Conservation (phyloP, 2,329 filamentous ascomycete genomes). For the Arthrobotrys musiformis region DNA sequence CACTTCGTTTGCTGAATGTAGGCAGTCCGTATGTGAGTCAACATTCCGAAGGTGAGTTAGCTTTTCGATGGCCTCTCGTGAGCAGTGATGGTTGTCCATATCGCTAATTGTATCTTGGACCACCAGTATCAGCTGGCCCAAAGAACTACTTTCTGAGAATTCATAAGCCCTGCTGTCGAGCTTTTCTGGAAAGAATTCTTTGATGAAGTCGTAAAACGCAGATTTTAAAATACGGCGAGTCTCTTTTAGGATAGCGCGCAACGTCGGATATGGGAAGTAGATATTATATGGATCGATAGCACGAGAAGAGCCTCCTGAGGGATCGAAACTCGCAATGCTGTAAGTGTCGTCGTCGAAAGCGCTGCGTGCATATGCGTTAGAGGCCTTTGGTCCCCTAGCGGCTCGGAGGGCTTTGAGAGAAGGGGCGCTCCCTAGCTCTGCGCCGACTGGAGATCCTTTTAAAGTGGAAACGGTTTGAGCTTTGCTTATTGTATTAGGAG, state of each 20-base stretch:
- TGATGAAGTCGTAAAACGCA: conserved; percentile 37
- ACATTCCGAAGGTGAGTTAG: neutral
- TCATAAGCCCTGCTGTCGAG: conserved; percentile 6
- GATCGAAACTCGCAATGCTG: conserved; percentile 27
- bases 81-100: neutral
- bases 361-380: neutral
- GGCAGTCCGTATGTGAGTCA: neutral
- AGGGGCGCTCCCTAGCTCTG: neutral
- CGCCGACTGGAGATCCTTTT: neutral
- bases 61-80: neutral
- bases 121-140: conserved; percentile 32
- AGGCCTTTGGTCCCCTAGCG: neutral
- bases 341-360: conserved; percentile 3
- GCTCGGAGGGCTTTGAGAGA: neutral
- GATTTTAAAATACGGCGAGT: conserved; percentile 27
- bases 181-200: conserved; percentile 30
- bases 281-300: conserved; percentile 18
- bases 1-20: conserved; percentile 26
- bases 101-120: conserved; percentile 33
- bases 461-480: neutral
- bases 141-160: conserved; percentile 32
- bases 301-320: neutral
- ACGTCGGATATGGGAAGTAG: conserved; percentile 42
- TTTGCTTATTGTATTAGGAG: neutral
- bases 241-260: conserved; percentile 41